Evolutionary conservation across 805 yeast genomes (phyloP).

Genomic region (Barnettozyma wickerhamii): DNA sequence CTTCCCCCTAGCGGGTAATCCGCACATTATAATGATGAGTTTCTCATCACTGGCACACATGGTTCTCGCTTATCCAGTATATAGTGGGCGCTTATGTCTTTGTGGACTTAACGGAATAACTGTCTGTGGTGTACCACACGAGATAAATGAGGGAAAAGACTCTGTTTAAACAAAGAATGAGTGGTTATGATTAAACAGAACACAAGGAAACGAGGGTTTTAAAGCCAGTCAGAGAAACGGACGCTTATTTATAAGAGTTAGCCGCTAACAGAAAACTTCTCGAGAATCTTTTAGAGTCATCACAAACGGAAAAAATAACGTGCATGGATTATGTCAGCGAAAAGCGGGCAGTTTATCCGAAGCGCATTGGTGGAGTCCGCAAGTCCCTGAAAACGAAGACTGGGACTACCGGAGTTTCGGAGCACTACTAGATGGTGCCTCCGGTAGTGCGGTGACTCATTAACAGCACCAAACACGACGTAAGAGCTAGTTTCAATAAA

Average conservation of each 20-base stretch:
- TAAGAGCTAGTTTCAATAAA: no score
- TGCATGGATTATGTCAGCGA: not conserved
- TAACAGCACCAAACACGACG: not conserved
- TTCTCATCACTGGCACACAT: slow-evolving; percentile 32
- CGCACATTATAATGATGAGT: slow-evolving; percentile 66
- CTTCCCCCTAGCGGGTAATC: slow-evolving; percentile 71
- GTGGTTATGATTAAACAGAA: no score
- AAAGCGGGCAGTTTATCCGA: not conserved
- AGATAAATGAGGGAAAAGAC: no score
- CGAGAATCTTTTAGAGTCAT: not conserved
- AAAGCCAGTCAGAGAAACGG: no score
- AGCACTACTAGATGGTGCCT: no score
- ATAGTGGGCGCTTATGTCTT: no score
- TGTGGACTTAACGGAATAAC: no score
- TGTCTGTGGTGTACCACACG: no score
- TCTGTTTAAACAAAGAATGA: no score
- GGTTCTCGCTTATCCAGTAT: no score
- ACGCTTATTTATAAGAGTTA: not conserved
- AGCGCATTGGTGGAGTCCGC: not conserved
- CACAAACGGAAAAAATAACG: not conserved
- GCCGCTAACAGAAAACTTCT: not conserved
- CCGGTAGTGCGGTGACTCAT: not conserved
- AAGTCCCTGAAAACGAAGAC: not conserved
- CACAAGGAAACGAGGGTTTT: no score
- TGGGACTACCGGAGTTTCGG: no score